A percentile compares a stretch with the other conserved stretches of the same genome.
phyloP scores from a whole-genome alignment of 768 basidiomycete genomes.

The Tulasnella sp. region DNA sequence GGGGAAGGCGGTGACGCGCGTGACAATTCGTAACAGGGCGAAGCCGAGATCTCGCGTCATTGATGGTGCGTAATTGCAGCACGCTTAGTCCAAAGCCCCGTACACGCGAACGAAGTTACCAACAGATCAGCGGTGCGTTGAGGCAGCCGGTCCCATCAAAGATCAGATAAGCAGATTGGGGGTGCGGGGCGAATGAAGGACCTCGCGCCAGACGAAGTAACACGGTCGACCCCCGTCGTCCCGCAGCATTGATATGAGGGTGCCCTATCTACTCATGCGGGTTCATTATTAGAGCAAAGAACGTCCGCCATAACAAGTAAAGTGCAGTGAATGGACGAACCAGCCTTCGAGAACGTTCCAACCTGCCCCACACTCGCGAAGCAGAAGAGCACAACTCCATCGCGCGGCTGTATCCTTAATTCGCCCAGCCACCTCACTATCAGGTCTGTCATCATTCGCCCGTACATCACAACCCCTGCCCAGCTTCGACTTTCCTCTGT shows the following conservation, averaged over 20 bases:
- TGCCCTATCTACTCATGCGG: neutral
- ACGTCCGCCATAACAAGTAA: neutral
- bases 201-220: neutral
- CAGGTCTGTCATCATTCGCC: neutral
- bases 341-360: neutral
- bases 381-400: neutral
- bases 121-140: neutral
- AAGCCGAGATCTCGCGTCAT: constrained; percentile 2
- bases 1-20: neutral
- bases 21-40: neutral
- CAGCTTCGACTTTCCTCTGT: neutral
- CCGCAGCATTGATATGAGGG: neutral
- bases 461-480: neutral
- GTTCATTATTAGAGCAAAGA: neutral
- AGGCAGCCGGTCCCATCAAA: neutral
- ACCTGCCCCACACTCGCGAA: neutral
- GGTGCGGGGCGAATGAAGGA: neutral
- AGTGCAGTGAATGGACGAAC: neutral
- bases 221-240: neutral
- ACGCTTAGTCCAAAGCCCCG: neutral
- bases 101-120: constrained; percentile 1
- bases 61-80: neutral
- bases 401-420: neutral
- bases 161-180: constrained; percentile 1
- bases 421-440: neutral